A percentile compares a stretch with the other conserved stretches of the same genome.
Conservation (phyloP, 202 grass and related monocot species). For the Zizania palustris region DNA sequence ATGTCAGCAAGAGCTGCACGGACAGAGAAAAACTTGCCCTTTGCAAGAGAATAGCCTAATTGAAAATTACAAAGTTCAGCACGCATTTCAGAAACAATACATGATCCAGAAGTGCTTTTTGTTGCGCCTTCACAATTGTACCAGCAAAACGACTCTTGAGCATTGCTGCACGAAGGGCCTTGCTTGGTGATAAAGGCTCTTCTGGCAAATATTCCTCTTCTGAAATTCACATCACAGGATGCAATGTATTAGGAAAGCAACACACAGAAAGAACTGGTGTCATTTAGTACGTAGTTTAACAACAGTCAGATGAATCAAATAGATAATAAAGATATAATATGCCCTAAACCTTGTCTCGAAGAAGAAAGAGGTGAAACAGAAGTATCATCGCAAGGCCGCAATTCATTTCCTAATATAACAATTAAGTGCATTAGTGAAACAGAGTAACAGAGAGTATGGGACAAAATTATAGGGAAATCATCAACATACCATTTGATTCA, state of each 20-base stretch:
- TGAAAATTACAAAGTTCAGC: slow-evolving; percentile 3
- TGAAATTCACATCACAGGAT: slow-evolving; percentile 44
- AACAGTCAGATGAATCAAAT: slow-evolving; percentile 23
- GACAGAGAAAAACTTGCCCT: slow-evolving; percentile 26
- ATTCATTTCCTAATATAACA: slow-evolving; percentile 28
- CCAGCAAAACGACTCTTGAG: slow-evolving; percentile 76
- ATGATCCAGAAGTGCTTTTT: slow-evolving; percentile 75
- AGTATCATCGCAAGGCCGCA: slow-evolving; percentile 25
- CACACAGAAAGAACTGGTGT: background rate
- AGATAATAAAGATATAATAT: slow-evolving; percentile 27
- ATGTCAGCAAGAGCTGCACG: slow-evolving; percentile 20
- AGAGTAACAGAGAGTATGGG: slow-evolving; percentile 11
- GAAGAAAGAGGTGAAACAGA: slow-evolving; percentile 41
- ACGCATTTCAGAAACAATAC: slow-evolving; percentile 48
- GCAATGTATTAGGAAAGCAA: slow-evolving; percentile 21
- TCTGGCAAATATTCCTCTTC: slow-evolving; percentile 48
- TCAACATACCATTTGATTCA: slow-evolving; percentile 49
- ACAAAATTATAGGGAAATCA: slow-evolving; percentile 3
- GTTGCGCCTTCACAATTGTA: slow-evolving; percentile 83
- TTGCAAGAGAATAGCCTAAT: slow-evolving; percentile 24
- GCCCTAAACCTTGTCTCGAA: slow-evolving; percentile 42
- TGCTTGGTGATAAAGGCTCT: slow-evolving; percentile 69
- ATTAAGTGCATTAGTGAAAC: slow-evolving; percentile 31
- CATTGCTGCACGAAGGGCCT: slow-evolving; percentile 70
- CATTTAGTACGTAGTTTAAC: background rate